Evolutionary conservation across 805 yeast species (phyloP), one percentile per base, ranked within the genome.

Genomic region (Starmerella sp.): DNA sequence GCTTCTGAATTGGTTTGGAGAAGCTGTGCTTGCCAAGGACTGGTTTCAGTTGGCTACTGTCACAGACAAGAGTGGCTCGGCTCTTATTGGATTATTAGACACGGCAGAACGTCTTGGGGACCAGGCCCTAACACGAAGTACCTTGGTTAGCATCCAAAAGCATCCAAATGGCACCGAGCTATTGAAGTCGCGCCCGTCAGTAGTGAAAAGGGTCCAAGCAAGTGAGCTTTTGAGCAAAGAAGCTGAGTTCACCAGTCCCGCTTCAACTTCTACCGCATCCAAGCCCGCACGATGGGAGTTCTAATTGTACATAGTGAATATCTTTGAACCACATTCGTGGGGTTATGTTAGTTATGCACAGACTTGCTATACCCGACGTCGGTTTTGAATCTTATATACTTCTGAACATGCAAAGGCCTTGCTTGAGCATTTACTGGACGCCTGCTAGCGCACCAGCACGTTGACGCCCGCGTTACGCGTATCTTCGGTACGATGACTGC

Each of bases 31-130:
- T 60, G 87, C 95, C 0, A 69, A 74, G 37, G 85, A 86, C 63
- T 91, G 97, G 97, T 88, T 89, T 69, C 78, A 78, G 62, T 71
- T 90, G 45, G 98, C 97, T 2, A 41, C 48, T 10, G 54, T 57
- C 6, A 62, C 65, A 1, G 66, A 63, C 44, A 51, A 45, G 7
- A 56, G 62, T 0, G 66, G 66, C 22, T 43, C 48, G 5, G 65
- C 65, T 0, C 54, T 60, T 2, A 46, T 63, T 5, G 66, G 66
- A 9, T 35, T 61, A n/a, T 47, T 62, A 0, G 66, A 63, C 49
- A 46, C 59, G 6, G 62, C 63, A 1, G 53, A 38, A 14, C 54
- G 55, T 11, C 53, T 60, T 2, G 43, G 47, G 5, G 61, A 62
- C 22, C 5, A 30, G 39, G 15, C 9, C 1, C 48, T 57, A 30